These are phyloP conservation scores for Cladophialophora bantiana DNA, from an alignment of 2,329 filamentous ascomycete genomes.

Conservation along the genomic window DNA sequence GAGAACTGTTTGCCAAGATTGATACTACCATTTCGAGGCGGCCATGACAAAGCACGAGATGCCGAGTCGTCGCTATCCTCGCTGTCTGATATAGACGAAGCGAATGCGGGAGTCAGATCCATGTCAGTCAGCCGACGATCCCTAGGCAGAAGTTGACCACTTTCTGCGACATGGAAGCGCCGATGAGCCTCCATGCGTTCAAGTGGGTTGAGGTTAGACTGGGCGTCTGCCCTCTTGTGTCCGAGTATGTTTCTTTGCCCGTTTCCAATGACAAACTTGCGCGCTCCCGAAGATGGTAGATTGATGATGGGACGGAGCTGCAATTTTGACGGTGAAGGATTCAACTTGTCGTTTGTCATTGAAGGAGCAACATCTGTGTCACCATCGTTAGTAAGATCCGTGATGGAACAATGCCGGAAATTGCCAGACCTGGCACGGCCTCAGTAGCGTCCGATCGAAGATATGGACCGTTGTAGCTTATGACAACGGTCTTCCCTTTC, in stretches of 20 bases:
- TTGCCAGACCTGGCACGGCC: slow-evolving; percentile 23
- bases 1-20: slow-evolving; percentile 32
- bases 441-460: slow-evolving; percentile 20
- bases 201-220: slow-evolving; percentile 34
- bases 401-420: slow-evolving; percentile 1
- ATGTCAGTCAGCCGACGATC: slow-evolving; percentile 26
- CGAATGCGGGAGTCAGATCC: slow-evolving; percentile 24
- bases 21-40: slow-evolving; percentile 27
- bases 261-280: slow-evolving; percentile 33
- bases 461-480: slow-evolving; percentile 33
- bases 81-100: slow-evolving; percentile 32
- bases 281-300: slow-evolving; percentile 19
- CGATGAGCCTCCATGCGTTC: slow-evolving; percentile 40
- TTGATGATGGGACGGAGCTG: slow-evolving; percentile 22
- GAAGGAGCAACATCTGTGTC: slow-evolving; percentile 25
- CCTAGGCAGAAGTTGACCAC: slow-evolving; percentile 36
- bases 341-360: slow-evolving; percentile 7
- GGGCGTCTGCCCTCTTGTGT: slow-evolving; percentile 18
- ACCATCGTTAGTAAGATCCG: slow-evolving; percentile 24
- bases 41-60: slow-evolving; percentile 36
- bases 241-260: slow-evolving; percentile 12
- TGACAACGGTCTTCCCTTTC: slow-evolving; percentile 29
- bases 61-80: slow-evolving; percentile 27
- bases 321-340: slow-evolving; percentile 24
- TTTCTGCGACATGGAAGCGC: slow-evolving; percentile 40